Base-by-base conservation (phyloP, 148 eudicot genomes). In the Rhododendron ferrugineum region DNA sequence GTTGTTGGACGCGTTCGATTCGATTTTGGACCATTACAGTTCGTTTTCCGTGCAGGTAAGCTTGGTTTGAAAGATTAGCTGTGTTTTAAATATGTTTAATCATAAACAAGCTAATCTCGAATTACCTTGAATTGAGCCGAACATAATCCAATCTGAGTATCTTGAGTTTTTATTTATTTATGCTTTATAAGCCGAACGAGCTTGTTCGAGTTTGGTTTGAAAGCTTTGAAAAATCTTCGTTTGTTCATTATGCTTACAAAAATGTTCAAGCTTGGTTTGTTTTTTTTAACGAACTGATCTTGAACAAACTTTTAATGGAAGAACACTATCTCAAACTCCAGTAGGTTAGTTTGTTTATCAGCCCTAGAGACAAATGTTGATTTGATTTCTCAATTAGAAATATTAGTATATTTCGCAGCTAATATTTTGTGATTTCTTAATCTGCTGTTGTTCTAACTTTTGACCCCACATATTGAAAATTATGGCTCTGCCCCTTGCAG, bases 11-110 rank as follows among this genome's bases (percentile, higher is more conserved):
- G 87, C 85, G 23, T 89, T 96, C 34, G 99, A 96, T 56, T 54
- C 77, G 16, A 40, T 95, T 42, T 80, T 96, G 87, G 95, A 88
- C 54, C 86, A 84, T 42, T 94, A 90, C 79, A 91, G 95, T 64
- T 88, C 90, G 44, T 96, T 94, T 83, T 87, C 90, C 49, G 91
- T 90, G 42, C 88, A 91, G 91, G 72, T 64, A n/a, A 60, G 28
- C 18, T 13, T 50, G 15, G 56, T 50, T 50, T 50, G 56, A 3
- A 50, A 50, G 56, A 50, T 50, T 13, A 50, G 56, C 56, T 50
- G 56, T 13, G 15, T 49, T 49, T 54, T 15, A 54, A 54, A 54
- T 15, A 54, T 54, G 60, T 54, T 15, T 15, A 14, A n/a, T n/a
- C n/a, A n/a, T n/a, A n/a, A n/a, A n/a, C n/a, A n/a, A 54, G 60